Percentiles rank a stretch among this genome's conserved stretches.
These are phyloP conservation scores for Solanum aculeatissimum DNA, from an alignment of 305 asterid species.

Conservation along the genomic window DNA sequence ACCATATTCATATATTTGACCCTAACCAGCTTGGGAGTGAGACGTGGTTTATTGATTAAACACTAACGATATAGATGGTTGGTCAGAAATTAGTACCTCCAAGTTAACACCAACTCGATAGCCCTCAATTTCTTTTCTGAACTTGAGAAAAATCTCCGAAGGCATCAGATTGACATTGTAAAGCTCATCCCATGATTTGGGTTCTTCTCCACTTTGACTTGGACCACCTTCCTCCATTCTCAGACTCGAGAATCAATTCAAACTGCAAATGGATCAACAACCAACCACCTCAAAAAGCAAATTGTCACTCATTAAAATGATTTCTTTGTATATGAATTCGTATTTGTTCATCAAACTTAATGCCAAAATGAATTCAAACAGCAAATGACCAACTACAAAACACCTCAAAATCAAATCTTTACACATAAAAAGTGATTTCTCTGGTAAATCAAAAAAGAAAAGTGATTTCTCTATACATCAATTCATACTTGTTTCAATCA, in stretches of 20 bases:
- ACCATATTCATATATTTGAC: neutral
- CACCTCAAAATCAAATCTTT: neutral
- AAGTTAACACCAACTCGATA: slow-evolving; percentile 75
- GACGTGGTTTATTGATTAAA: neutral
- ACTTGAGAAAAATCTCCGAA: slow-evolving; percentile 69
- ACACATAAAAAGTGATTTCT: neutral
- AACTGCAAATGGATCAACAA: neutral
- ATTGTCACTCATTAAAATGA: neutral
- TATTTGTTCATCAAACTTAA: neutral
- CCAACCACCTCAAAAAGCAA: neutral
- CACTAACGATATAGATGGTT: neutral
- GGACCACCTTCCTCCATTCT: slow-evolving; percentile 55
- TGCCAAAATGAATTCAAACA: neutral
- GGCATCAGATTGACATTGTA: slow-evolving; percentile 91
- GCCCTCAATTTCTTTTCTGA: slow-evolving; percentile 67
- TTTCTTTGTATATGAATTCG: neutral
- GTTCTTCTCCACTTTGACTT: slow-evolving; percentile 52
- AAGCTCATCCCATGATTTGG: slow-evolving; percentile 74
- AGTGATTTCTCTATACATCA: neutral
- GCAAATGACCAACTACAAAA: neutral
- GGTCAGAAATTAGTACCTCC: slow-evolving; percentile 37
- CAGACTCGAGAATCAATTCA: neutral
- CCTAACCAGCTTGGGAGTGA: neutral
- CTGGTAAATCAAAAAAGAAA: too few species aligned
- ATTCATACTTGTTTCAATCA: neutral